These are phyloP conservation scores for Plenodomus lindquistii DNA, from an alignment of 2,329 filamentous ascomycete genomes.

Conservation along the genomic window DNA sequence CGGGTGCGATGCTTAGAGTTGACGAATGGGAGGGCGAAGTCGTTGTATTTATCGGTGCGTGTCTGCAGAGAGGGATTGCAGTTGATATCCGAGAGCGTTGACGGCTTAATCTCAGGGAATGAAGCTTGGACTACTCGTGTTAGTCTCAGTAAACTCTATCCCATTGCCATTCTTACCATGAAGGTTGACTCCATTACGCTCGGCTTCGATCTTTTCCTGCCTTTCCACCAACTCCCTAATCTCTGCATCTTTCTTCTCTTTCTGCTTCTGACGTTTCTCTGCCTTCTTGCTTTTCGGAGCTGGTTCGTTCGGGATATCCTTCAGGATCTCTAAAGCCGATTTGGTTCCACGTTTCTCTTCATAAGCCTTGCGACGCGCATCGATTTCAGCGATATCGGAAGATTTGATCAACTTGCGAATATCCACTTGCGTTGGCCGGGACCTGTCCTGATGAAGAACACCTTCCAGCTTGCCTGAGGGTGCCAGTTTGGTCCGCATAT, in stretches of 20 bases:
- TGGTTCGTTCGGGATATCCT: constrained; percentile 23
- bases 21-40: constrained; percentile 67
- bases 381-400: constrained; percentile 20
- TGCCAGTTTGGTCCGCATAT: constrained; percentile 68
- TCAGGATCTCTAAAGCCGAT: constrained; percentile 14
- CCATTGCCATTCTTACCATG: constrained; percentile 42
- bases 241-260: constrained; percentile 39
- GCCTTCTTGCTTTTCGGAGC: constrained; percentile 43
- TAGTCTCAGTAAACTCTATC: not conserved
- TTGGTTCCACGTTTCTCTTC: constrained; percentile 37
- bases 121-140: constrained; percentile 52
- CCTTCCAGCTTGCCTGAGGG: constrained; percentile 68
- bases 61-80: constrained; percentile 49
- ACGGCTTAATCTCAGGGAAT: constrained; percentile 43
- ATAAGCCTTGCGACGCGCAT: constrained; percentile 69
- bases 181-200: constrained; percentile 38
- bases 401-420: constrained; percentile 47
- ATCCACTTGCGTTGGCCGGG: constrained; percentile 57
- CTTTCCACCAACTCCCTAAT: constrained; percentile 29
- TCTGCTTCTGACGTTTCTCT: constrained; percentile 40
- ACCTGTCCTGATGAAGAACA: constrained; percentile 65
- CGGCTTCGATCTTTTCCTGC: constrained; percentile 13
- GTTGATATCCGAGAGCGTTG: constrained; percentile 52
- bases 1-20: constrained; percentile 71
- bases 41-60: constrained; percentile 37